These are phyloP conservation scores for Tetraselmis chui DNA, from an alignment of 139 green algal genomes.

Conservation along the genomic window DNA sequence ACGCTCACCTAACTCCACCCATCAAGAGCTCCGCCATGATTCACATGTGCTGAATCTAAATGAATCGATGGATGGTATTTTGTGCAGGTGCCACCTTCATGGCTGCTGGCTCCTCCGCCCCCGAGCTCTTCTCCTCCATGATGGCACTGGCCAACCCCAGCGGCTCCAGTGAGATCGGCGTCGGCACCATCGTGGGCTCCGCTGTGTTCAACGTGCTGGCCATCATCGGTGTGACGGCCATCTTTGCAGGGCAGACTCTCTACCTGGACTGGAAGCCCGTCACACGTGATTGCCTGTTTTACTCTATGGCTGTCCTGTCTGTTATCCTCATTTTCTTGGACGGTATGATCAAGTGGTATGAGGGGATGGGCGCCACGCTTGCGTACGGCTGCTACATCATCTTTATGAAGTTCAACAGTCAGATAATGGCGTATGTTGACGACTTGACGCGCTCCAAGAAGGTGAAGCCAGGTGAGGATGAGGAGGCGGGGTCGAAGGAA, in stretches of 20 bases:
- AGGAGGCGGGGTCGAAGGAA: no score
- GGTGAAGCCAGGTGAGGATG: not conserved
- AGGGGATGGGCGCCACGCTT: constrained; percentile 13
- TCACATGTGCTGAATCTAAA: no score
- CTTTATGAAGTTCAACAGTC: constrained; percentile 22
- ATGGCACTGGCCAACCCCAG: constrained; percentile 22
- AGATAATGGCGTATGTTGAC: constrained; percentile 18
- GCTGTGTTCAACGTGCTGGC: constrained; percentile 41
- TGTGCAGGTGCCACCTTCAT: constrained; percentile 37
- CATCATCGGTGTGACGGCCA: constrained; percentile 31
- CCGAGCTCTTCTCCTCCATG: constrained; percentile 33
- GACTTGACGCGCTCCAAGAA: not conserved
- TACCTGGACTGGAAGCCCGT: constrained; percentile 32
- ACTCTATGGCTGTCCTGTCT: constrained; percentile 15
- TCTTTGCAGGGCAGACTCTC: constrained; percentile 24
- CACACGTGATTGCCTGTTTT: constrained; percentile 30
- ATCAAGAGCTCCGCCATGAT: no score
- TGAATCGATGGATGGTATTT: not conserved
- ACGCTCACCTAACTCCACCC: no score
- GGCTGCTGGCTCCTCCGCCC: constrained; percentile 33
- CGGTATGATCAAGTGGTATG: constrained; percentile 27
- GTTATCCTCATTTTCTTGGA: constrained; percentile 27
- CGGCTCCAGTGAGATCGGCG: constrained; percentile 27
- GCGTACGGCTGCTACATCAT: constrained; percentile 19
- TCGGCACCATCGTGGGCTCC: constrained; percentile 35